Conservation (phyloP, 2,329 filamentous ascomycete species). For the Leptosphaerulina australis region DNA sequence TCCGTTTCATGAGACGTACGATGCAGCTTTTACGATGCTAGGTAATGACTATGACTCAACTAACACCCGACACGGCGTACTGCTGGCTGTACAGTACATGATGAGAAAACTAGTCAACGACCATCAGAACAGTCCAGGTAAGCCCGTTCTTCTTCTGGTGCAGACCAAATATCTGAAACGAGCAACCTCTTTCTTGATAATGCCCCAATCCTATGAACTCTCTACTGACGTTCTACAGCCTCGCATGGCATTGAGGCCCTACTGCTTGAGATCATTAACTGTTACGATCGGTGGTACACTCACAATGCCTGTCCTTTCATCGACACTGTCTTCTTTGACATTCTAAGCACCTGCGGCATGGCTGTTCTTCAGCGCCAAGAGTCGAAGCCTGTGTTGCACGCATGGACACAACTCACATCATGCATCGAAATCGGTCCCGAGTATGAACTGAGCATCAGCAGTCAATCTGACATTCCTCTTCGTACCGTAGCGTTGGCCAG, state of each 20-base stretch:
- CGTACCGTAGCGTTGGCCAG: constrained; percentile 30
- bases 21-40: constrained; percentile 30
- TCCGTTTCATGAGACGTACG: constrained; percentile 29
- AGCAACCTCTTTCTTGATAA: no score
- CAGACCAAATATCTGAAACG: no score
- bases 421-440: constrained; percentile 30
- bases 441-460: constrained; percentile 20
- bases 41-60: constrained; percentile 15
- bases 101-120: constrained; percentile 28
- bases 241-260: constrained; percentile 24
- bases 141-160: neutral
- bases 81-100: constrained; percentile 43
- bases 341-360: constrained; percentile 39
- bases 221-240: constrained; percentile 19
- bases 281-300: constrained; percentile 24
- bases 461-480: constrained; percentile 21
- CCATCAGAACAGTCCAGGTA: neutral
- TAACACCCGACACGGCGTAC: constrained; percentile 41
- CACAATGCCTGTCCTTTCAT: constrained; percentile 40
- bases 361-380: constrained; percentile 29
- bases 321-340: constrained; percentile 46
- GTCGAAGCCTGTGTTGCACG: constrained; percentile 20
- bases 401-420: constrained; percentile 30
- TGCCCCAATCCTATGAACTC: neutral
- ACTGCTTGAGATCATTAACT: constrained; percentile 26